Evolutionary conservation across 148 eudicot genomes (phyloP).

Genomic region (Fagopyrum esculentum): DNA sequence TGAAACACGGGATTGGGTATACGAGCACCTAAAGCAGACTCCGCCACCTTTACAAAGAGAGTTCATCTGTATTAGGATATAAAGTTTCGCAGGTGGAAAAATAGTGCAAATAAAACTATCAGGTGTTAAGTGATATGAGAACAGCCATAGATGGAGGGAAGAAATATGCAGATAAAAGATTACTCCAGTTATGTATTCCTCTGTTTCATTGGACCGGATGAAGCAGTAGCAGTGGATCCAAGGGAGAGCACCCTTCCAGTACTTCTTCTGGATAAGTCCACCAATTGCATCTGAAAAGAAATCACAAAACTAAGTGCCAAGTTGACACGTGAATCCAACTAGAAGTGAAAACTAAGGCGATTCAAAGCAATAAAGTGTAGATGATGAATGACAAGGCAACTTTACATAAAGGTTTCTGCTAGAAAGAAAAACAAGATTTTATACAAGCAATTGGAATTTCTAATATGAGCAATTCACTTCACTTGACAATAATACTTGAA

Average conservation of each 20-base stretch:
- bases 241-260: conserved; percentile 82
- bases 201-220: conserved; percentile 77
- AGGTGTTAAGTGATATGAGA: not conserved
- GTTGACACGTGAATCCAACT: not conserved
- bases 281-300: conserved; percentile 65
- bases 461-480: not conserved
- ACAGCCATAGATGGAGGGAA: not conserved
- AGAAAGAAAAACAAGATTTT: not conserved
- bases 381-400: not conserved
- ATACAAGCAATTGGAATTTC: not conserved
- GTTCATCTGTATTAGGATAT: not conserved
- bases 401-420: not conserved
- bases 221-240: conserved; percentile 98
- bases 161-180: conserved; percentile 20
- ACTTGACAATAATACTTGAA: not conserved
- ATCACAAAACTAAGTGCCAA: not conserved
- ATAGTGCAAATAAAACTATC: not conserved
- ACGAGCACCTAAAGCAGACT: conserved; percentile 56
- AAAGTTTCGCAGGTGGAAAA: not conserved
- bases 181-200: conserved; percentile 55
- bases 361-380: not conserved
- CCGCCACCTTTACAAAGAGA: conserved; percentile 53
- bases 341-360: conserved; percentile 1
- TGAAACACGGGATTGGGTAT: conserved; percentile 67
- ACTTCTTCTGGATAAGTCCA: conserved; percentile 46